Conservation (phyloP, 805 yeast species). For the Ogataea naganishii region DNA sequence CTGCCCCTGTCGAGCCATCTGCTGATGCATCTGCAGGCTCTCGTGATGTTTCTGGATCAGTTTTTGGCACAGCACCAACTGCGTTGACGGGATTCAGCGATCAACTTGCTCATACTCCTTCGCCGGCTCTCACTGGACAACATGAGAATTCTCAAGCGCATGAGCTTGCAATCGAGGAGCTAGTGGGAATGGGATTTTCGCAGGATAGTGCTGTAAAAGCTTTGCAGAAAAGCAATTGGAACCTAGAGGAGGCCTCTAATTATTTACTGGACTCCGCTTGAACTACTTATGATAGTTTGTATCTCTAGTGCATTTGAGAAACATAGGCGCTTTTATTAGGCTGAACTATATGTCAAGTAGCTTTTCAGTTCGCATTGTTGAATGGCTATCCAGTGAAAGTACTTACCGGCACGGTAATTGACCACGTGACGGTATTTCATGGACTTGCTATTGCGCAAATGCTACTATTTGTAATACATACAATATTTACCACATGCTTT, state of each 20-base stretch:
- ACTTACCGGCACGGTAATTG: background rate
- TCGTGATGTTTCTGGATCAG: slow-evolving; percentile 1
- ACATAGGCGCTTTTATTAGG: background rate
- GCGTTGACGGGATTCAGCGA: slow-evolving; percentile 7
- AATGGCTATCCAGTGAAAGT: no score
- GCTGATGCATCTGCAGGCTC: slow-evolving; percentile 6
- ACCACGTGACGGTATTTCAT: background rate
- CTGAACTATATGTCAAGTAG: background rate
- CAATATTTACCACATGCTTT: background rate
- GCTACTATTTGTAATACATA: background rate
- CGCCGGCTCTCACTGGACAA: slow-evolving; percentile 8
- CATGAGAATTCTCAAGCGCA: slow-evolving; percentile 17
- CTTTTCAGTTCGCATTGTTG: background rate
- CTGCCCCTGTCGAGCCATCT: slow-evolving; percentile 7
- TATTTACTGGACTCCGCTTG: slow-evolving; percentile 65
- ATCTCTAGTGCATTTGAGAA: background rate
- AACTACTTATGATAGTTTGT: slow-evolving; percentile 2
- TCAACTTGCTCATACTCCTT: slow-evolving; percentile 12
- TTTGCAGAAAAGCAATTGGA: slow-evolving; percentile 59
- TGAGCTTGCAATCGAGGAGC: slow-evolving; percentile 57
- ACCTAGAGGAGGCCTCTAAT: slow-evolving; percentile 82
- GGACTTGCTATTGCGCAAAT: background rate
- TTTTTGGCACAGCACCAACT: background rate
- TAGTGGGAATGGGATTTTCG: slow-evolving; percentile 86
- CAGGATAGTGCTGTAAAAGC: slow-evolving; percentile 60